phyloP scores from a whole-genome alignment of 2,329 filamentous ascomycete genomes.

The Ceratocystis diversiconidia region DNA sequence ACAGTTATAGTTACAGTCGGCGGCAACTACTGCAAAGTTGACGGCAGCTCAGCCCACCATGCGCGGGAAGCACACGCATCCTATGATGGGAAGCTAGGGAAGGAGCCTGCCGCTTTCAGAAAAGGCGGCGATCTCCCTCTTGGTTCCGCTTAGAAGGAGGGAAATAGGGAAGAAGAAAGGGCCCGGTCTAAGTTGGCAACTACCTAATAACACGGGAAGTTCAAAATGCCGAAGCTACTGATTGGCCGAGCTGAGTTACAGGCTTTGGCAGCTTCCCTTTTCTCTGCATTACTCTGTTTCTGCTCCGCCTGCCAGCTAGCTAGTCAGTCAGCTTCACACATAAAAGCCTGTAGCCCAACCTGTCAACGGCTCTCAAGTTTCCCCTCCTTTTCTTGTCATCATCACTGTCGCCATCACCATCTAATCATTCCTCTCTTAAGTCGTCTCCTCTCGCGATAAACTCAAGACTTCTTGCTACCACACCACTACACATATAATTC shows the following conservation, averaged over 20 bases:
- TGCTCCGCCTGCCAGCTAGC: background rate
- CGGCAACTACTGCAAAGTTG: too few relatives aligned
- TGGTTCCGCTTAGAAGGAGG: background rate
- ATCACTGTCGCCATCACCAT: background rate
- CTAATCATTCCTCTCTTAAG: background rate
- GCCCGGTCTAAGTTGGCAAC: background rate
- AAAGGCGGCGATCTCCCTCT: background rate
- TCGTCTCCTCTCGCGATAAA: background rate
- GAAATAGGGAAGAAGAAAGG: background rate
- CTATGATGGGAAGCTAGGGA: background rate
- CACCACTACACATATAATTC: background rate
- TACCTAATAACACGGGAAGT: background rate
- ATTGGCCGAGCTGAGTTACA: constrained; percentile 1
- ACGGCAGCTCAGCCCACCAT: too few relatives aligned
- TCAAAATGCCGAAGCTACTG: background rate
- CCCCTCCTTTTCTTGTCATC: background rate
- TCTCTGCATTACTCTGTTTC: background rate
- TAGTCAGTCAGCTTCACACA: background rate
- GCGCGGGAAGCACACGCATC: background rate
- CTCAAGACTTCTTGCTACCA: background rate
- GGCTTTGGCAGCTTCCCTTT: background rate
- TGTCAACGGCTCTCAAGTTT: background rate
- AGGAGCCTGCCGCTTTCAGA: background rate
- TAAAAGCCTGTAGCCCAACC: constrained; percentile 2
- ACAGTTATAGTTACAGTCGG: too few relatives aligned